A percentile compares a stretch with the other conserved stretches of the same genome.
Conservation (phyloP, 495 filamentous ascomycete species). For the Saxophila tyrrhenica region DNA sequence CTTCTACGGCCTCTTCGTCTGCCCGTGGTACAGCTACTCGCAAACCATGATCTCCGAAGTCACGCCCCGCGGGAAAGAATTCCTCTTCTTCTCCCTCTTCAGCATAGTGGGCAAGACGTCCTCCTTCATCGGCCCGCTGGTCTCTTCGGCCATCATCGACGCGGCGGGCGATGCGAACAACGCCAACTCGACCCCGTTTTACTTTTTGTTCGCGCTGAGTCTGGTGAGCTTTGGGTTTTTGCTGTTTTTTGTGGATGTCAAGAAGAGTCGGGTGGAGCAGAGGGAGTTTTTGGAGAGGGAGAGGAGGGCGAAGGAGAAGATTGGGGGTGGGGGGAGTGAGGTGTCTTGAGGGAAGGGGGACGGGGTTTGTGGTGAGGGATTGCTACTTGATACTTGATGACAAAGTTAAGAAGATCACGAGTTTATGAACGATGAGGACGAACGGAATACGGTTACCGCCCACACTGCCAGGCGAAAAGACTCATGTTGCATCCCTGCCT, state of each 20-base stretch:
- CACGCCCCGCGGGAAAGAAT: conserved; percentile 52
- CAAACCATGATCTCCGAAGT: conserved; percentile 61
- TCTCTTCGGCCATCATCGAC: conserved; percentile 57
- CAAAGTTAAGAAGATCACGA: too few relatives aligned
- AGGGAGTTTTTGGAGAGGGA: conserved; percentile 39
- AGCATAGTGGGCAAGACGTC: conserved; percentile 55
- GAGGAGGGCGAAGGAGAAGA: conserved; percentile 22
- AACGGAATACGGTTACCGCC: too few relatives aligned
- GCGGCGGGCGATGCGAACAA: conserved; percentile 39
- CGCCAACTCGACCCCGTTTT: conserved; percentile 45
- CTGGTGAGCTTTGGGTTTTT: conserved; percentile 42
- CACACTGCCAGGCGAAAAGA: too few relatives aligned
- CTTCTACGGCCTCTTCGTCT: conserved; percentile 54
- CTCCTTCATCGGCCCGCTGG: conserved; percentile 52
- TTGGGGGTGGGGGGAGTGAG: background rate
- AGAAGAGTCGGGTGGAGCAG: conserved; percentile 49
- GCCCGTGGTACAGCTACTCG: conserved; percentile 58
- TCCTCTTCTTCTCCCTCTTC: conserved; percentile 57
- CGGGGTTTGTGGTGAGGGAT: too few relatives aligned
- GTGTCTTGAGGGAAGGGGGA: too few relatives aligned
- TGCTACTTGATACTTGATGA: too few relatives aligned
- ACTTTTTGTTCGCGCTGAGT: conserved; percentile 50
- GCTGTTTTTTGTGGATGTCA: conserved; percentile 43
- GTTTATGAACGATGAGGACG: too few relatives aligned
- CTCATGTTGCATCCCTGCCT: too few relatives aligned